Evolutionary conservation across 306 rosid genomes (phyloP), one percentile per base, ranked within the genome.

Genomic region (Arachis hypogaea): DNA sequence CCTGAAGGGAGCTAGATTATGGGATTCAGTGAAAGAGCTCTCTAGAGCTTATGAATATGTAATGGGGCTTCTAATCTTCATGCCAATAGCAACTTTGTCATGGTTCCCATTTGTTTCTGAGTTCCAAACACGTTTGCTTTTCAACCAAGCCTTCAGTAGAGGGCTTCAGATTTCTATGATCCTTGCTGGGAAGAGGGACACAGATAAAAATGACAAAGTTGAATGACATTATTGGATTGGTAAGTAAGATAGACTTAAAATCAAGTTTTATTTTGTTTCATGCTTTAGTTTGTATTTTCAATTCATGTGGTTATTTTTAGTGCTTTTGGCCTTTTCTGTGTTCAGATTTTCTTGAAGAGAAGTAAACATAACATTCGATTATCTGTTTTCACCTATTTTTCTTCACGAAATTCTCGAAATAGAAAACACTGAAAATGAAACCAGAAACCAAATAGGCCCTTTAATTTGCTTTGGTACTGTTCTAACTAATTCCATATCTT

Each of bases 71-170:
- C 2, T 89, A 57, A 78, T 94, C 75, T 94, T 91, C 95, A 80
- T 81, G 89, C 99, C 99, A 10, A 55, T 51, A 62, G 99, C 97
- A 75, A 55, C 88, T 73, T 73, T 94, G 81, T 92, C 99, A 55
- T 89, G 97, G 97, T 92, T 94, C 76, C 90, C 99, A 28, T 92
- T 94, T 62, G 90, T 94, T 7, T 94, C 80, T 5, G 99, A 89
- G 88, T 91, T 94, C 83, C 97, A 92, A 82, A 83, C 97, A 0
- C 94, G 99, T 8, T 71, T 94, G 79, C 95, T 94, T 70, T 94
- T 94, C 87, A 94, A 94, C 74, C 95, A 89, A 84, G 99, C 99
- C 49, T 91, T 94, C 72, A 94, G 99, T 47, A 86, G 97, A 89
- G 97, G 99, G 18, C 93, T 94, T 11, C 96, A 89, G 81, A 94